A percentile compares a stretch with the other conserved stretches of the same genome.
Evolutionary conservation across 1,139 yeast genomes (phyloP).

Genomic region (Candida labiduridarum): DNA sequence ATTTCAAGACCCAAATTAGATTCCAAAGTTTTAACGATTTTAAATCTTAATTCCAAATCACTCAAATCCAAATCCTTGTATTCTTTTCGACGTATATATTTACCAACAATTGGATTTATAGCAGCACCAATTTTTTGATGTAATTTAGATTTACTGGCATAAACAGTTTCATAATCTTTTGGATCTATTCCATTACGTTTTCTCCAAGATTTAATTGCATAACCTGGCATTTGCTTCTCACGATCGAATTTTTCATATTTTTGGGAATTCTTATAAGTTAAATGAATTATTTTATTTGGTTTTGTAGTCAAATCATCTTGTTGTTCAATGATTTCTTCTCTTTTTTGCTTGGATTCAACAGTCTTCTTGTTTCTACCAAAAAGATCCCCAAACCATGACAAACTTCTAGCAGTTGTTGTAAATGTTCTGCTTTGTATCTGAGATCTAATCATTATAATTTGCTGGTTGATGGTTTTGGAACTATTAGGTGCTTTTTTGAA

Average conservation of each 20-base stretch:
- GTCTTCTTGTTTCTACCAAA: constrained; percentile 14
- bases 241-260: constrained; percentile 28
- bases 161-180: constrained; percentile 33
- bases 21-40: constrained; percentile 59
- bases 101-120: constrained; percentile 22
- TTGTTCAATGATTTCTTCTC: constrained; percentile 37
- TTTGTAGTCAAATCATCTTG: constrained; percentile 46
- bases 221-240: constrained; percentile 37
- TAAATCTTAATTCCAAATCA: constrained; percentile 62
- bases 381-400: constrained; percentile 17
- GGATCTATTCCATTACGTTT: constrained; percentile 21
- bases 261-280: constrained; percentile 41
- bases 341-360: constrained; percentile 16
- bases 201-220: constrained; percentile 42
- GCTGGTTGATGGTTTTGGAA: not conserved
- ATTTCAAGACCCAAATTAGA: constrained; percentile 61
- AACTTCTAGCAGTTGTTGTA: constrained; percentile 7
- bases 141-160: constrained; percentile 26
- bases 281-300: constrained; percentile 34
- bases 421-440: constrained; percentile 13
- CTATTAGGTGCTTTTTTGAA: not conserved
- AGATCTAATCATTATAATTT: constrained; percentile 4
- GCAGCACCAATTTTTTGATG: constrained; percentile 28
- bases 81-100: constrained; percentile 16
- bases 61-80: constrained; percentile 27